Evolutionary conservation across 805 yeast species (phyloP).

Genomic region (Nakazawaea anatomiae): DNA sequence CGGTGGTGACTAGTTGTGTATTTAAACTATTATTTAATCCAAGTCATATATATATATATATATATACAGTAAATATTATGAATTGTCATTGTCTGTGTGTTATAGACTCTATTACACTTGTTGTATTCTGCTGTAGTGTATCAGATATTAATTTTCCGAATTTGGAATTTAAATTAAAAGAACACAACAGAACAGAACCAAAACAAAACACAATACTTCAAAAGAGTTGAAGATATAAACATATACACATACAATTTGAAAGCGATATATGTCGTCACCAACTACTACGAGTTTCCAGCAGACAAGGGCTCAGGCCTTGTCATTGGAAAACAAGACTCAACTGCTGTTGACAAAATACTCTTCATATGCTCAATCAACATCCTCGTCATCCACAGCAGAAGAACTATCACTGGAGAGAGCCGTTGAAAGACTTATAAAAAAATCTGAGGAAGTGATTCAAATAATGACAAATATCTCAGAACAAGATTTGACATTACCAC

Average conservation of each 20-base stretch:
- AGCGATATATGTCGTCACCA: constrained; percentile 28
- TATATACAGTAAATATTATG: not conserved
- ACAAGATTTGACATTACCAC: constrained; percentile 49
- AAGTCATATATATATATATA: not conserved
- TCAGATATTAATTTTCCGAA: no score
- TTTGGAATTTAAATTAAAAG: no score
- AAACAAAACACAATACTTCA: no score
- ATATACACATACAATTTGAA: not conserved
- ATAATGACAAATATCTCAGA: constrained; percentile 51
- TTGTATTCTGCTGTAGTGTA: no score
- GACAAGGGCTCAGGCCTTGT: constrained; percentile 59
- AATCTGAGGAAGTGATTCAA: constrained; percentile 48
- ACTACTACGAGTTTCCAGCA: constrained; percentile 40
- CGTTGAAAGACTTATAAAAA: constrained; percentile 46
- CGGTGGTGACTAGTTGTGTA: not conserved
- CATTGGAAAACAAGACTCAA: constrained; percentile 66
- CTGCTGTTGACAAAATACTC: constrained; percentile 46
- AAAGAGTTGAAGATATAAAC: no score
- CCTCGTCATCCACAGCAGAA: constrained; percentile 40
- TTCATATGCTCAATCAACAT: constrained; percentile 45
- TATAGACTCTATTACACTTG: no score
- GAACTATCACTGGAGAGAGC: constrained; percentile 39
- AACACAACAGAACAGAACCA: no score
- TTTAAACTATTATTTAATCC: not conserved
- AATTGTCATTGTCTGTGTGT: no score